Evolutionary conservation across 805 yeast species (phyloP), one percentile per base, ranked within the genome.

Genomic region (Candida nemodendra): DNA sequence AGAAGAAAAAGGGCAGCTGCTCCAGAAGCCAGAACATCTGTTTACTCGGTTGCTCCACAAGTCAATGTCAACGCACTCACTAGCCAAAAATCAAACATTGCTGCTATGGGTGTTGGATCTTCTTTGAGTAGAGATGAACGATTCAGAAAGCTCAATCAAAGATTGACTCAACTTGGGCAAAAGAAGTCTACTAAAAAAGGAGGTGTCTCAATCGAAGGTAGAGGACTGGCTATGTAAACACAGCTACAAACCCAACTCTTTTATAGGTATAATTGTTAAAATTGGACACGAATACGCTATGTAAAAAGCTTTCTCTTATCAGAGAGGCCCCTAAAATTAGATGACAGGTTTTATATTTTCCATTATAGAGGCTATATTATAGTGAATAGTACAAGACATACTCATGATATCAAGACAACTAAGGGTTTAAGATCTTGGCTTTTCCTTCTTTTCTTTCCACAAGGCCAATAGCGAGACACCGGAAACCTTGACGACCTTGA

Each of bases 361-460:
- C 38, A 35, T 35, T 35, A 35, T 35, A 35, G 29, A 36, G 34
- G 30, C 29, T 29, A 29, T 29, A 36, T 36, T 36, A 36, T 36
- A 36, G 34, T 36, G 39, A 36, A 21, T 30, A 23, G 32, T n/a
- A n/a, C n/a, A n/a, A 12, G 18, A 18, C 23, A 26, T 27, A 24
- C 21, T 21, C 26, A 30, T 26, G 22, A 23, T 31, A 27, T 21
- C 31, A 34, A 27, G 24, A 34, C 35, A 30, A 37, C 26, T 36
- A 23, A 27, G 30, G 32, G 59, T 56, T 79, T 86, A 90, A 69
- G 97, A 90, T 82, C 99, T 89, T 81, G 98, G 98, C 90, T 93
- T 93, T 83, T 95, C 99, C 88, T 93, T 93, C 97, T 93, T 93
- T 83, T 95, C 99, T 83, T 91, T 93, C 97, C 96, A 93, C 76